Conservation (phyloP, 2,329 filamentous ascomycete species). For the Aspergillus felis region DNA sequence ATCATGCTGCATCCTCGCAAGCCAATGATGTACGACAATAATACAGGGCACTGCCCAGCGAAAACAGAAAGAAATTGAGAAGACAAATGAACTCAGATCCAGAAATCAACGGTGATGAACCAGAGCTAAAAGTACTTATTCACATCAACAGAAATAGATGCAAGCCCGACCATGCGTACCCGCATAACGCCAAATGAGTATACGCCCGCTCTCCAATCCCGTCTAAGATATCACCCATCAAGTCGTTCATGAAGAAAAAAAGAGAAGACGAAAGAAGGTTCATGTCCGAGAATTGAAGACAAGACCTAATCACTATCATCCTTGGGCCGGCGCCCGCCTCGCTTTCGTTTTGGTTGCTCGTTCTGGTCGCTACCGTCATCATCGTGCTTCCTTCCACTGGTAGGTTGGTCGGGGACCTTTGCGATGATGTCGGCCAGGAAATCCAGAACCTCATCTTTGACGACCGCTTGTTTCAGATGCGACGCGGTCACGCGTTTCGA, state of each 20-base stretch:
- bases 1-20: background rate
- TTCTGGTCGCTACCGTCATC: constrained; percentile 45
- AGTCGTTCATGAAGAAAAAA: constrained; percentile 19
- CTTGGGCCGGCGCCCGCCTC: constrained; percentile 37
- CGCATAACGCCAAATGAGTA: constrained; percentile 22
- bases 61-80: background rate
- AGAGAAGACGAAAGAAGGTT: constrained; percentile 2
- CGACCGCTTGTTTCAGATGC: constrained; percentile 88
- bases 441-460: constrained; percentile 87
- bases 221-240: constrained; percentile 26
- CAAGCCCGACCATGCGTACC: constrained; percentile 18
- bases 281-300: background rate
- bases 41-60: background rate
- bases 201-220: constrained; percentile 24
- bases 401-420: constrained; percentile 68
- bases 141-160: constrained; percentile 17
- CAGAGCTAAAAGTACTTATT: constrained; percentile 9
- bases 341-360: constrained; percentile 47
- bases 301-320: constrained; percentile 34
- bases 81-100: background rate
- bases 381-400: constrained; percentile 39
- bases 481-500: constrained; percentile 85
- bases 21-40: background rate
- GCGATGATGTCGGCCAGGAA: constrained; percentile 87
- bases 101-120: background rate